phyloP scores from a whole-genome alignment of 2,329 filamentous ascomycete species.

The Leptosphaerulina australis region DNA sequence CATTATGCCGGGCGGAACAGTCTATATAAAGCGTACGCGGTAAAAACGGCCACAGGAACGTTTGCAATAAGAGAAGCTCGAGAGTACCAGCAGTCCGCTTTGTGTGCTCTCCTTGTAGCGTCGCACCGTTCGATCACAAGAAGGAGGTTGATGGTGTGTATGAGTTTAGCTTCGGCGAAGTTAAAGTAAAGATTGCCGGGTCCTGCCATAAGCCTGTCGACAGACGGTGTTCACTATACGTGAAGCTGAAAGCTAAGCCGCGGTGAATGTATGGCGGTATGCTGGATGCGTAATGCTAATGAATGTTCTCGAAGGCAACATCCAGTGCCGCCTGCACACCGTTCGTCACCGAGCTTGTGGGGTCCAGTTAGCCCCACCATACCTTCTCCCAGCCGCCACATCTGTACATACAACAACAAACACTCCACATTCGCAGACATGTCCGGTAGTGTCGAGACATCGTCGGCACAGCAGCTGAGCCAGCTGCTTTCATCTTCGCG shows the following conservation, averaged over 20 bases:
- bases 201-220: slow-evolving; percentile 41
- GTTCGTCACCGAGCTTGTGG: slow-evolving; percentile 8
- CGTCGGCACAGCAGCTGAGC: slow-evolving; percentile 50
- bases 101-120: slow-evolving; percentile 32
- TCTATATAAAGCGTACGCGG: slow-evolving; percentile 35
- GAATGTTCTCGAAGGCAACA: slow-evolving; percentile 14
- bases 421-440: slow-evolving; percentile 41
- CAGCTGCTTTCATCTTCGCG: slow-evolving; percentile 73
- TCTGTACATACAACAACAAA: slow-evolving; percentile 11
- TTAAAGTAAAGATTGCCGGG: slow-evolving; percentile 39
- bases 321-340: slow-evolving; percentile 7
- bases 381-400: slow-evolving; percentile 15
- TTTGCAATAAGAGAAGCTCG: slow-evolving; percentile 34
- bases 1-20: slow-evolving; percentile 65
- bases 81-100: slow-evolving; percentile 37
- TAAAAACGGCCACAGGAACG: slow-evolving; percentile 32
- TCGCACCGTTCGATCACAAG: slow-evolving; percentile 39
- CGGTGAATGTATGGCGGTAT: not conserved
- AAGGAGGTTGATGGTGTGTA: slow-evolving; percentile 41
- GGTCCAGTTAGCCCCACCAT: slow-evolving; percentile 23
- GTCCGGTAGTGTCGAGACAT: slow-evolving; percentile 53
- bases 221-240: not conserved
- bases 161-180: slow-evolving; percentile 40
- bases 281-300: slow-evolving; percentile 2
- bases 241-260: not conserved